These are phyloP conservation scores for Teratosphaeria nubilosa DNA, from an alignment of 2,329 filamentous ascomycete species.

Conservation along the genomic window DNA sequence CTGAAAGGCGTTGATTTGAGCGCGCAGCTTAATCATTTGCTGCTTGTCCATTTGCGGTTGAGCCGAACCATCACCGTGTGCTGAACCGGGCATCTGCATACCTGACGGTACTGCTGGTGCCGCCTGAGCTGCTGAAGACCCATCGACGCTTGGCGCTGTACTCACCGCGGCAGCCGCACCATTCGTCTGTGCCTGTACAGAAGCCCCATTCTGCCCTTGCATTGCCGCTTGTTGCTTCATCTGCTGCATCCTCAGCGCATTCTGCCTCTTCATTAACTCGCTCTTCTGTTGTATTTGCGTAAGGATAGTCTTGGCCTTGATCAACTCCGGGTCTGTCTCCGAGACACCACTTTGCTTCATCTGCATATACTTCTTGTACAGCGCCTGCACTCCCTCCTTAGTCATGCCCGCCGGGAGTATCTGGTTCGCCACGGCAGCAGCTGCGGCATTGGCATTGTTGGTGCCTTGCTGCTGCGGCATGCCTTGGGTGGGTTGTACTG, in stretches of 20 bases:
- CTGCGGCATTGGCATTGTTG: slow-evolving; percentile 2
- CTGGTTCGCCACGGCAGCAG: slow-evolving; percentile 7
- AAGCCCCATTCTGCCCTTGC: slow-evolving; percentile 42
- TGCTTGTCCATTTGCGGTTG: slow-evolving; percentile 51
- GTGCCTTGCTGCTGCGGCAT: slow-evolving; percentile 14
- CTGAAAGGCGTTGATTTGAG: slow-evolving; percentile 88
- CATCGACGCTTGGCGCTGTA: slow-evolving; percentile 22
- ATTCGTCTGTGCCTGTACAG: slow-evolving; percentile 35
- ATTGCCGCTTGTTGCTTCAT: slow-evolving; percentile 33
- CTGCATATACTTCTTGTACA: slow-evolving; percentile 70
- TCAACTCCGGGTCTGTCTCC: slow-evolving; percentile 73
- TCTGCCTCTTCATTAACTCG: slow-evolving; percentile 40
- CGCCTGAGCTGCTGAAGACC: slow-evolving; percentile 4
- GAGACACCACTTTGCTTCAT: slow-evolving; percentile 81
- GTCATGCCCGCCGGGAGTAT: slow-evolving; percentile 49
- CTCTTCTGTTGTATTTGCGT: slow-evolving; percentile 50
- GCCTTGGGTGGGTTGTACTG: slow-evolving; percentile 19
- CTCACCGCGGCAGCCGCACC: slow-evolving; percentile 31
- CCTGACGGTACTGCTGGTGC: slow-evolving; percentile 9
- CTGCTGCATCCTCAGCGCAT: slow-evolving; percentile 29
- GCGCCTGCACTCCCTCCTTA: slow-evolving; percentile 67
- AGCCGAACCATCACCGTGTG: slow-evolving; percentile 6
- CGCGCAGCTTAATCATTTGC: slow-evolving; percentile 66
- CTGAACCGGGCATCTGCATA: slow-evolving; percentile 3
- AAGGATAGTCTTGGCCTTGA: slow-evolving; percentile 71